Base-by-base conservation (phyloP, 2,329 filamentous ascomycete species). In the Alternaria angustiovoidea region DNA sequence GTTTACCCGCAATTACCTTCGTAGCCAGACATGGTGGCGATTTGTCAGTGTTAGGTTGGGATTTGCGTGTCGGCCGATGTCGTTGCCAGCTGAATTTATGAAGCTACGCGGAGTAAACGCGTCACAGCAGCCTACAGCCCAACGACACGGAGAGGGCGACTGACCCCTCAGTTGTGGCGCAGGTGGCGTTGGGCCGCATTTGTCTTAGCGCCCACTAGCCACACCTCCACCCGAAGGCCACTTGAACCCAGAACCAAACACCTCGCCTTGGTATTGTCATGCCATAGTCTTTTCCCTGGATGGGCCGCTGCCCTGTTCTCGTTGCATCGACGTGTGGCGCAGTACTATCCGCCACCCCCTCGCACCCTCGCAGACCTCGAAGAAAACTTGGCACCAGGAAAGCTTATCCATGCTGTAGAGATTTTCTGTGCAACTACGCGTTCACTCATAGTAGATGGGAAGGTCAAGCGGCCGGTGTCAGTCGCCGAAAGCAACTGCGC, bases 11-110 rank as follows among this genome's bases (percentile, higher is more conserved):
- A 59, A 68, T 67, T 67, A 78, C 81, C 80, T 73, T 83, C 80
- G 75, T 83, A 83, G 63, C 80, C 80, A 57, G 81, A 82, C 81
- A 83, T 82, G 46, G 51, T 68, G 59, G 61, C 57, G 49, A 49
- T 28, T 47, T 73, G 14, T 62, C 74, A 14, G 66, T 18, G 24
- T 20, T 75, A 18, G 24, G 41, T 46, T 36, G 36, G 28, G 51
- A 42, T 39, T 51, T 30, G 30, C 38, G 22, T 38, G 34, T 53
- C 14, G 53, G 60, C 57, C 24, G 44, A 7, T 51, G 46, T 26
- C 24, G 43, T 56, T 34, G 32, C 42, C 52, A 55, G 61, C 47
- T 56, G 59, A 43, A 53, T 54, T 61, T 64, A 55, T 64, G 49
- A 57, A 62, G 56, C 46, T 59, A 41, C 42, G 26, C 52, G 41